A percentile compares a stretch with the other conserved stretches of the same genome.
phyloP scores from a whole-genome alignment of 2,329 filamentous ascomycete genomes.

The Mycogone perniciosa region DNA sequence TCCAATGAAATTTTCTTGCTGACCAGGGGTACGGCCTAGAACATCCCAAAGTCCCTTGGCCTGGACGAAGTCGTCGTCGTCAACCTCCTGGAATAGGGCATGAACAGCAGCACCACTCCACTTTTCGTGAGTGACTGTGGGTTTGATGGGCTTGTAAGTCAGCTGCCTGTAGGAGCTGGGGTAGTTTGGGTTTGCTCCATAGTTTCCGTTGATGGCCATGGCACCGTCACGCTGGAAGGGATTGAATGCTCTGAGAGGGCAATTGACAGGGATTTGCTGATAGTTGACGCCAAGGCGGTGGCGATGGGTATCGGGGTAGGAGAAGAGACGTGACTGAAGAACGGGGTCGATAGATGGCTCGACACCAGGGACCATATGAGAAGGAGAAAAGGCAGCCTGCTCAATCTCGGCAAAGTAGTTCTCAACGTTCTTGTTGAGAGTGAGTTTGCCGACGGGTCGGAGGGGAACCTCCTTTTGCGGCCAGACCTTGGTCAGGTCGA shows the following conservation, averaged over 20 bases:
- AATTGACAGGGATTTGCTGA: constrained; percentile 58
- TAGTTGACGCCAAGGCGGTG: constrained; percentile 60
- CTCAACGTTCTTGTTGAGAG: constrained; percentile 56
- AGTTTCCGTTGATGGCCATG: constrained; percentile 64
- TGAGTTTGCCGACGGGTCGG: constrained; percentile 54
- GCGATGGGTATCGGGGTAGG: constrained; percentile 56
- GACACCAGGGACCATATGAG: constrained; percentile 57
- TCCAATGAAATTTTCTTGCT: constrained; percentile 55
- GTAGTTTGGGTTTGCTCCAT: constrained; percentile 55
- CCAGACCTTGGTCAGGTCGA: constrained; percentile 66
- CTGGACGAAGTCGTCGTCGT: constrained; percentile 45
- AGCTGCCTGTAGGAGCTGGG: constrained; percentile 42
- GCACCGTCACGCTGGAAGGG: constrained; percentile 68
- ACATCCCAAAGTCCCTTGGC: constrained; percentile 43
- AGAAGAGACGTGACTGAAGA: constrained; percentile 54
- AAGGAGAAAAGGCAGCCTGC: constrained; percentile 60
- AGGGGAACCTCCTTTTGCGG: constrained; percentile 57
- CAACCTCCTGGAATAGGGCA: constrained; percentile 39
- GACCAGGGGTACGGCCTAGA: constrained; percentile 42
- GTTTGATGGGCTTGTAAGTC: constrained; percentile 36
- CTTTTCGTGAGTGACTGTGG: constrained; percentile 38
- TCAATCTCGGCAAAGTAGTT: constrained; percentile 68
- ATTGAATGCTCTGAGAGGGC: constrained; percentile 49
- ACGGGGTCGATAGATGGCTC: constrained; percentile 57
- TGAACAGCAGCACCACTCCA: constrained; percentile 41